Evolutionary conservation across 1,284 basidiomycete genomes (phyloP).

Genomic region (Puccinia triticina): DNA sequence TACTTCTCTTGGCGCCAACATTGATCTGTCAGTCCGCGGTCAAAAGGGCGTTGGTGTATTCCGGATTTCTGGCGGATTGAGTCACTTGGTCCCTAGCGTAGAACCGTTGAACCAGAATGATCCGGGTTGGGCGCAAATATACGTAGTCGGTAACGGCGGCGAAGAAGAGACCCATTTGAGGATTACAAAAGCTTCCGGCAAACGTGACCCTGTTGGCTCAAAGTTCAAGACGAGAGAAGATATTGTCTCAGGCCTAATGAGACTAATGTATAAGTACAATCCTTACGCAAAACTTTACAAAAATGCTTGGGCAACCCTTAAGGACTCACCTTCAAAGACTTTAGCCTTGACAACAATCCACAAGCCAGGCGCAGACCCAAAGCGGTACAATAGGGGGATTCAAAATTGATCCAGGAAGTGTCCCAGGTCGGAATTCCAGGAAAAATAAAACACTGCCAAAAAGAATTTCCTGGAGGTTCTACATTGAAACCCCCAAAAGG

Average conservation of each 20-base stretch:
- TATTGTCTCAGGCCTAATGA: too few relatives aligned
- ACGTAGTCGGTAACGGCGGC: background rate
- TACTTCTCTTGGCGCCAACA: background rate
- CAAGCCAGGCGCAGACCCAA: background rate
- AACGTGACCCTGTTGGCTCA: too few relatives aligned
- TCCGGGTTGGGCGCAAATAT: constrained; percentile 16
- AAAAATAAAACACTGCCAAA: too few relatives aligned
- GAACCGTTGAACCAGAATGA: background rate
- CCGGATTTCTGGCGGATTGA: background rate
- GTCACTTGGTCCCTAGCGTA: background rate
- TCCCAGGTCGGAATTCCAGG: too few relatives aligned
- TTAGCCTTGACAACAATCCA: background rate
- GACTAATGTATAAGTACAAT: too few relatives aligned
- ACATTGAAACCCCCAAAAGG: too few relatives aligned
- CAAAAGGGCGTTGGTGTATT: background rate
- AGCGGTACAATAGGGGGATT: too few relatives aligned
- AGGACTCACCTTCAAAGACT: too few relatives aligned
- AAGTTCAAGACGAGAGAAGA: background rate
- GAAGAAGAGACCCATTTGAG: background rate
- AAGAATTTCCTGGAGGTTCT: too few relatives aligned
- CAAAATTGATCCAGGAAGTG: too few relatives aligned
- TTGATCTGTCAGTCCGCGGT: background rate
- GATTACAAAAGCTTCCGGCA: background rate
- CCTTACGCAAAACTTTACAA: background rate
- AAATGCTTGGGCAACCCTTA: background rate